phyloP scores from a whole-genome alignment of 106 monocot genomes.

The Acanthochlamys bracteata region DNA sequence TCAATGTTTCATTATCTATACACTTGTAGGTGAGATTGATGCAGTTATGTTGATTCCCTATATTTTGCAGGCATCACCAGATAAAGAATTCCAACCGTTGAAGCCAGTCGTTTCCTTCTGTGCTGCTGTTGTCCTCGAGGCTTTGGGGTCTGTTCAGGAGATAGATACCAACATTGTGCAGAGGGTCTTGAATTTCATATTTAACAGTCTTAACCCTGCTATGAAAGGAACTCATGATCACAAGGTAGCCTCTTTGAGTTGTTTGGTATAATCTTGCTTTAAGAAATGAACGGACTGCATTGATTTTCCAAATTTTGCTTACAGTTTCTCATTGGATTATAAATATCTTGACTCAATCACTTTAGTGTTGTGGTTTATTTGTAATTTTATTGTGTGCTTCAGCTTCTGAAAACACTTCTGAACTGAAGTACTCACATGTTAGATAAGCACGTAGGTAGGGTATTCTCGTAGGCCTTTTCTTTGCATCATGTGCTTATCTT shows the following conservation, averaged over 20 bases:
- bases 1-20: neutral
- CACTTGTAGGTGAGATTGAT: neutral
- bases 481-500: too few relatives aligned
- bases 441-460: too few relatives aligned
- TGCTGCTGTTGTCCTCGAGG: slow-evolving; percentile 75
- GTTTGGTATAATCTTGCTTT: too few relatives aligned
- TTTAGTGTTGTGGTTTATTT: too few relatives aligned
- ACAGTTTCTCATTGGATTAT: too few relatives aligned
- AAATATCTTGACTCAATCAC: too few relatives aligned
- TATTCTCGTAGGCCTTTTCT: too few relatives aligned
- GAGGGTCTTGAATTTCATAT: slow-evolving; percentile 61
- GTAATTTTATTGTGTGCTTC: too few relatives aligned
- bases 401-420: too few relatives aligned
- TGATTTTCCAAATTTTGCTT: too few relatives aligned
- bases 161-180: slow-evolving; percentile 65
- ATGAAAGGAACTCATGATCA: slow-evolving; percentile 47
- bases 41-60: neutral
- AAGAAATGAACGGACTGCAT: too few relatives aligned
- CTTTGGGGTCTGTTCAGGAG: slow-evolving; percentile 50
- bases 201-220: slow-evolving; percentile 52
- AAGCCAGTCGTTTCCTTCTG: slow-evolving; percentile 69
- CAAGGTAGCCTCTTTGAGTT: slow-evolving; percentile 33
- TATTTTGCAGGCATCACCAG: slow-evolving; percentile 51
- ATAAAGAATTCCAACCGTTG: slow-evolving; percentile 54
- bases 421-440: too few relatives aligned